These are phyloP conservation scores for Botrytis squamosa DNA, from an alignment of 2,329 filamentous ascomycete genomes.

Conservation along the genomic window DNA sequence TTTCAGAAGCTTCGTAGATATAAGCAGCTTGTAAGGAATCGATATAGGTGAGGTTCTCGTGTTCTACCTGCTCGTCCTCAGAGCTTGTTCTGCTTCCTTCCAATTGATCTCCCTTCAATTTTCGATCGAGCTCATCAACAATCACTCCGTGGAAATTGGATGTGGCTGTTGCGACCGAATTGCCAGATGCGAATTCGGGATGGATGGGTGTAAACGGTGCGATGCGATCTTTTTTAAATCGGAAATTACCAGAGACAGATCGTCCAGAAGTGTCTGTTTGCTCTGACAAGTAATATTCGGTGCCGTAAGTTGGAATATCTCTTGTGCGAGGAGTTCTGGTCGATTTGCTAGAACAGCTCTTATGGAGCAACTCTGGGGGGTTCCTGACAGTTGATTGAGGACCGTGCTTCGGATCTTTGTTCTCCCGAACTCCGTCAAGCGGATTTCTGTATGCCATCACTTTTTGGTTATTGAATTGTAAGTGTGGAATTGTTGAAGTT, in stretches of 20 bases:
- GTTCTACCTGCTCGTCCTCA: background rate
- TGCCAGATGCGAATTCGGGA: background rate
- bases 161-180: background rate
- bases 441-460: background rate
- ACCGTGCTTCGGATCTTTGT: slow-evolving; percentile 1
- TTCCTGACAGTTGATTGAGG: background rate
- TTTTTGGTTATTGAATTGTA: background rate
- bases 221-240: background rate
- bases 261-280: background rate
- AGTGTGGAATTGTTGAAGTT: background rate
- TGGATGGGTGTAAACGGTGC: background rate
- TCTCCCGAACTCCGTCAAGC: background rate
- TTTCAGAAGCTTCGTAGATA: background rate
- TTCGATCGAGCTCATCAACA: background rate
- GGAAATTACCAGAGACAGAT: background rate
- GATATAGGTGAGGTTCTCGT: background rate
- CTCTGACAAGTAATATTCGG: background rate
- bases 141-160: background rate
- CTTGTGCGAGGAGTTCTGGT: background rate
- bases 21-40: too few relatives aligned
- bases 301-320: background rate
- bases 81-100: background rate
- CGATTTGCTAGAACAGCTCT: background rate
- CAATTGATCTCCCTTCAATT: background rate
- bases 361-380: background rate